Base-by-base conservation (phyloP, 139 green algal species). In the Chlorella sp. region DNA sequence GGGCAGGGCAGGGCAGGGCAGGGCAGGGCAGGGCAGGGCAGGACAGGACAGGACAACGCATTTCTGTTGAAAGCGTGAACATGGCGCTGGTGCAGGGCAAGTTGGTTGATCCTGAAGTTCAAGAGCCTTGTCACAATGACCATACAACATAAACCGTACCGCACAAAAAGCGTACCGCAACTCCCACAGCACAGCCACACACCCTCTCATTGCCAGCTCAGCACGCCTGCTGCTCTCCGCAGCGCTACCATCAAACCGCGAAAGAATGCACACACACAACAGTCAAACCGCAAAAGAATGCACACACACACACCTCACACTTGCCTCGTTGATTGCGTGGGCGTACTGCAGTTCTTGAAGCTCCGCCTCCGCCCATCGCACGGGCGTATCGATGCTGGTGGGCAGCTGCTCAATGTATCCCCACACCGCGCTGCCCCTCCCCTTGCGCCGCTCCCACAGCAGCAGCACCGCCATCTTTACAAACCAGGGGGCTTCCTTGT, bases 361-460 rank as follows among this genome's bases (percentile, higher is more conserved):
- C 86, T 95, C 91, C 32, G 88, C 84, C 0, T 93, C 83, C 14
- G 77, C 83, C 97, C 97, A 98, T 32, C 92, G 90, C 53, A 97
- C 86, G 3, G 96, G 95, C 0, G 93, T 92, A 61, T 96, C 93
- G 37, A 97, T 92, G 11, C 64, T 85, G 19, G 81, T 18, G 0
- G 97, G 97, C 48, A 98, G 93, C 88, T 95, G 91, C 82, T 92
- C 69, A 0, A 98, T 32, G 90, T 97, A 98, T 34, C 80, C 76
- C 19, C 73, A 86, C 22, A 97, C 86, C 5, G 64, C 30, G 0
- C 94, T 95, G 12, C 71, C 24, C 0, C 53, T 2, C 0, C 95
- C 95, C 69, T 89, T 88, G 21, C 68, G 48, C 69, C 90, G 83
- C 89, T 98, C 95, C 71, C 92, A 66, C 69, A 98, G 90, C 73